Conservation (phyloP, 169 alveolate genomes). For the Eimeria maxima region DNA sequence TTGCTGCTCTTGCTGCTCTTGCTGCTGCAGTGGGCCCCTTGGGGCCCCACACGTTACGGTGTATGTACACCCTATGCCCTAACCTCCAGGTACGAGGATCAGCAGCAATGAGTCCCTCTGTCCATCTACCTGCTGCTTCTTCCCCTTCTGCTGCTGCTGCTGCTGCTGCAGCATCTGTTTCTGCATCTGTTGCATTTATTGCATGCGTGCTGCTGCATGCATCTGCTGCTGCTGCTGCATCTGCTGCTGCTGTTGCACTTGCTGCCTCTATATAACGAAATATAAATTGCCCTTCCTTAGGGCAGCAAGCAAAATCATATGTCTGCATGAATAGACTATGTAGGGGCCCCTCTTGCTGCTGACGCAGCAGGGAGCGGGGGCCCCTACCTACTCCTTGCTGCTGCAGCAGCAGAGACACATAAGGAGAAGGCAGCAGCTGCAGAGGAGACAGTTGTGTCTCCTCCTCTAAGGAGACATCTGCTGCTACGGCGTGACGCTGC, state of each 20-base stretch:
- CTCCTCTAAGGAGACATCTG: neutral
- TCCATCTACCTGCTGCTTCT: conserved; percentile 16
- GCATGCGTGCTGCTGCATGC: conserved; percentile 21
- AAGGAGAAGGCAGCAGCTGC: conserved; percentile 46
- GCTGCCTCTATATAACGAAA: neutral
- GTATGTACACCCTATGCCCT: conserved; percentile 50
- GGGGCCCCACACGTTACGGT: conserved; percentile 5
- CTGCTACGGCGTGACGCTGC: conserved; percentile 37
- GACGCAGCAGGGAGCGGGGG: neutral
- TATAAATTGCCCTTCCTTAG: neutral
- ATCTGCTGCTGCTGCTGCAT: conserved; percentile 61
- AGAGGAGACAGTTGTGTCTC: conserved; percentile 5
- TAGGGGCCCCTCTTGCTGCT: conserved; percentile 39
- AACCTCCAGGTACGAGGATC: conserved; percentile 48
- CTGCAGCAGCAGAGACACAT: conserved; percentile 23
- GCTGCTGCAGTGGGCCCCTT: conserved; percentile 26
- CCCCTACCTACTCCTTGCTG: neutral
- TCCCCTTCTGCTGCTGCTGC: conserved; percentile 33
- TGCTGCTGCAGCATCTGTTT: conserved; percentile 21
- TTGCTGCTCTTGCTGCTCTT: neutral
- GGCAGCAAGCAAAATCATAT: neutral
- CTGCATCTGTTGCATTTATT: conserved; percentile 29
- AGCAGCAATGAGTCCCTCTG: conserved; percentile 45
- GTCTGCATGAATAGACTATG: neutral
- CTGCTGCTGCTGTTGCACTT: neutral